phyloP scores from a whole-genome alignment of 345 rosid genomes.

The thale cress (Arabidopsis thaliana) region TAIR10.1 NC_003070.9:5302501-5303000 shows the following conservation, averaged over 20 bases:
- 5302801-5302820: slow-evolving; percentile 40
- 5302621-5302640: neutral
- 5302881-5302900: slow-evolving; percentile 78
- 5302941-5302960: neutral
- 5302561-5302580: slow-evolving; percentile 78
- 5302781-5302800: slow-evolving; percentile 65
- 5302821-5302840: slow-evolving; percentile 44
- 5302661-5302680: slow-evolving; percentile 2
- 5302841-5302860: slow-evolving; percentile 55
- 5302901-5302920: slow-evolving; percentile 69
- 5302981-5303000: neutral
- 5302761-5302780: slow-evolving; percentile 85
- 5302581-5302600: slow-evolving; percentile 75
- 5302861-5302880: slow-evolving; percentile 87
- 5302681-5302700: slow-evolving; percentile 77
- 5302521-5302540: slow-evolving; percentile 79
- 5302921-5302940: slow-evolving; percentile 65
- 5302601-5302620: slow-evolving; percentile 68
- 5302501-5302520: neutral
- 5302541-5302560: slow-evolving; percentile 74
- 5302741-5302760: slow-evolving; percentile 87
- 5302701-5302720: slow-evolving; percentile 88
- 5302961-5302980: neutral
- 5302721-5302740: slow-evolving; percentile 86
- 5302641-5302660: neutral